A percentile compares a stretch with the other conserved stretches of the same genome.
Evolutionary conservation across 352 stramenopile genomes (phyloP).

Genomic region (Phytophthora vignae): DNA sequence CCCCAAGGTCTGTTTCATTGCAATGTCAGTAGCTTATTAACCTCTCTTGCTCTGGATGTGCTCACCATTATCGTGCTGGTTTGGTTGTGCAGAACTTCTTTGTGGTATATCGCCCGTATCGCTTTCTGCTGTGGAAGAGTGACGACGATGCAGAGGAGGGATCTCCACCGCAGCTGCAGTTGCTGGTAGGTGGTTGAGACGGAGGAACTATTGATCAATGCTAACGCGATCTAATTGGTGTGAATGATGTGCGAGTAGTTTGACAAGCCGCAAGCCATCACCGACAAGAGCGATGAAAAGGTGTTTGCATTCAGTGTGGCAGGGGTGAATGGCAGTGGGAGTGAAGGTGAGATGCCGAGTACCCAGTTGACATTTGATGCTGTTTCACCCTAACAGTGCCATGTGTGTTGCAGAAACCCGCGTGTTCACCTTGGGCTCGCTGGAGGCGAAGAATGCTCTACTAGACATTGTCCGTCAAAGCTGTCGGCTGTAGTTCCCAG

Average conservation of each 20-base stretch:
- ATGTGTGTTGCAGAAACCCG: constrained; percentile 59
- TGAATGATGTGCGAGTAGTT: constrained; percentile 51
- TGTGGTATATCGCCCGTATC: constrained; percentile 70
- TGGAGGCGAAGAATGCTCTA: constrained; percentile 61
- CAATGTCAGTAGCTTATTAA: background rate
- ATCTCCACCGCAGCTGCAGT: constrained; percentile 54
- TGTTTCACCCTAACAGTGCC: background rate
- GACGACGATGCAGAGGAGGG: constrained; percentile 76
- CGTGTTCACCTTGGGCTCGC: constrained; percentile 66
- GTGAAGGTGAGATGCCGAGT: constrained; percentile 47
- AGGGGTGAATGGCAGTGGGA: constrained; percentile 54
- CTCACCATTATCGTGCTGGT: constrained; percentile 11
- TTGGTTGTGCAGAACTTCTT: constrained; percentile 55
- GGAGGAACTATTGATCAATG: constrained; percentile 1
- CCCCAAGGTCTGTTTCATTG: constrained; percentile 57
- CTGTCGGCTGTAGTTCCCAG: constrained; percentile 39
- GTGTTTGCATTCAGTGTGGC: constrained; percentile 71
- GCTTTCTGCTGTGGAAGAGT: constrained; percentile 85
- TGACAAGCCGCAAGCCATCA: constrained; percentile 65
- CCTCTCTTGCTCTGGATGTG: background rate
- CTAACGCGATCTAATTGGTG: background rate
- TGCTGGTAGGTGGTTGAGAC: constrained; percentile 57
- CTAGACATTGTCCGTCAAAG: constrained; percentile 56
- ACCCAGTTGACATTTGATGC: background rate
- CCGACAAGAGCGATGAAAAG: constrained; percentile 69